phyloP scores from a whole-genome alignment of 805 yeast genomes.

The Starmera caribaea region DNA sequence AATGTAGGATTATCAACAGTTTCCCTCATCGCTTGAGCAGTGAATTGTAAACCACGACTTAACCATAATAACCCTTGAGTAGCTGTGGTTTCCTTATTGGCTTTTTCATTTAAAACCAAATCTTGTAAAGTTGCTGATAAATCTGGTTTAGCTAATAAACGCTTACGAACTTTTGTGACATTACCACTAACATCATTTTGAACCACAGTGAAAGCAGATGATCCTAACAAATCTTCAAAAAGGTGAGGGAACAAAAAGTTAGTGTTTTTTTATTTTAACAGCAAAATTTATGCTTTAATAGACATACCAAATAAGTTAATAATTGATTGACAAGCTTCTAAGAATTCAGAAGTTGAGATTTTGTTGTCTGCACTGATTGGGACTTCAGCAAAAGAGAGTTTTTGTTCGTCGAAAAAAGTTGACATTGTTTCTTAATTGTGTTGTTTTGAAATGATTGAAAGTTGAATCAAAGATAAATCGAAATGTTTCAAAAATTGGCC shows the following conservation, averaged over 20 bases:
- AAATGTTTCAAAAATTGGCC: too few species aligned
- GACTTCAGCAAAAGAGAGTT: conserved; percentile 68
- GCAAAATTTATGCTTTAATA: neutral
- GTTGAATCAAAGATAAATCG: neutral
- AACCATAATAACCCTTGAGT: conserved; percentile 90
- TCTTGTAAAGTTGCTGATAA: conserved; percentile 65
- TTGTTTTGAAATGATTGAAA: too few species aligned
- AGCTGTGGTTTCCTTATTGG: conserved; percentile 57
- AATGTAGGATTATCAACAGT: conserved; percentile 49
- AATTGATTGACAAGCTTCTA: conserved; percentile 77
- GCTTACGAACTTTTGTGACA: conserved; percentile 62
- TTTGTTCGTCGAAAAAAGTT: conserved; percentile 76
- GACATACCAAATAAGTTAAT: conserved; percentile 65
- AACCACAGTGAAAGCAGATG: conserved; percentile 77
- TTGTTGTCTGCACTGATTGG: conserved; percentile 48
- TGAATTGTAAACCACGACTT: conserved; percentile 76
- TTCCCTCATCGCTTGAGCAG: conserved; percentile 83
- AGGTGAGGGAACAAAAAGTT: conserved; percentile 1
- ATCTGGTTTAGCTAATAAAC: conserved; percentile 56
- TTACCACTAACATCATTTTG: conserved; percentile 86
- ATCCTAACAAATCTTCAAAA: conserved; percentile 72
- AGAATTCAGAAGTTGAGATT: conserved; percentile 64
- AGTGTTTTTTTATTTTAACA: neutral
- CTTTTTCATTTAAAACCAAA: conserved; percentile 63
- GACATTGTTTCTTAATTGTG: conserved; percentile 29